Percentiles rank a stretch among this genome's conserved stretches.
Conservation (phyloP, 2,329 filamentous ascomycete genomes). For the Monilinia vaccinii-corymbosi region DNA sequence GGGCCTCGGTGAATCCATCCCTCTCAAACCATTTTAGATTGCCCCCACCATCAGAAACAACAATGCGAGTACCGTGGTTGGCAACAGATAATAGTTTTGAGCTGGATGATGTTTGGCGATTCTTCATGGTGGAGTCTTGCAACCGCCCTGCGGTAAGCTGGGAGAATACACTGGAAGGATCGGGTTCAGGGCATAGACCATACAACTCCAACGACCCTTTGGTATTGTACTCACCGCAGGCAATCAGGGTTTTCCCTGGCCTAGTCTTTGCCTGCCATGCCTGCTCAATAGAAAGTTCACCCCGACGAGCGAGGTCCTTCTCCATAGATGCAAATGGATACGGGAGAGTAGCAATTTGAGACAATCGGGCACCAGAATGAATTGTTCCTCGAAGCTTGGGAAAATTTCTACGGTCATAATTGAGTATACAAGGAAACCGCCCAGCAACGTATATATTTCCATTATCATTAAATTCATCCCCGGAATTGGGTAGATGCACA, state of each 20-base stretch:
- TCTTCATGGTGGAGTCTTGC: constrained; percentile 52
- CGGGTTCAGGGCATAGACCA: constrained; percentile 40
- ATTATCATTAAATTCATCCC: constrained; percentile 33
- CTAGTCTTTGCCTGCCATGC: constrained; percentile 44
- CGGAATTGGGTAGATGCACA: constrained; percentile 59
- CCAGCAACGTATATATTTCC: constrained; percentile 83
- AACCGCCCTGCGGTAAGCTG: constrained; percentile 27
- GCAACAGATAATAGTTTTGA: constrained; percentile 76
- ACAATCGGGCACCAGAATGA: constrained; percentile 74
- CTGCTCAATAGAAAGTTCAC: constrained; percentile 45
- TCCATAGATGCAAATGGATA: constrained; percentile 57
- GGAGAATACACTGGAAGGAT: constrained; percentile 26
- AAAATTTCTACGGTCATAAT: constrained; percentile 79
- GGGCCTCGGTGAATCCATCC: constrained; percentile 59
- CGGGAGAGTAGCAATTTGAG: constrained; percentile 61
- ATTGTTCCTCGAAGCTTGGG: constrained; percentile 68
- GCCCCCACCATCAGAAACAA: constrained; percentile 76
- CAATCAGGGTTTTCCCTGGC: constrained; percentile 59
- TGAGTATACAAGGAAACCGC: constrained; percentile 62
- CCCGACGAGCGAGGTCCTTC: constrained; percentile 46
- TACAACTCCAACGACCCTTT: constrained; percentile 90
- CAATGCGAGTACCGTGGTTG: constrained; percentile 72
- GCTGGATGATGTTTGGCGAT: constrained; percentile 72
- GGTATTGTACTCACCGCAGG: constrained; percentile 83
- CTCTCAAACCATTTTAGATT: constrained; percentile 86